A percentile compares a stretch with the other conserved stretches of the same genome.
These are phyloP conservation scores for Comarum palustre DNA, from an alignment of 306 rosid genomes.

Conservation along the genomic window DNA sequence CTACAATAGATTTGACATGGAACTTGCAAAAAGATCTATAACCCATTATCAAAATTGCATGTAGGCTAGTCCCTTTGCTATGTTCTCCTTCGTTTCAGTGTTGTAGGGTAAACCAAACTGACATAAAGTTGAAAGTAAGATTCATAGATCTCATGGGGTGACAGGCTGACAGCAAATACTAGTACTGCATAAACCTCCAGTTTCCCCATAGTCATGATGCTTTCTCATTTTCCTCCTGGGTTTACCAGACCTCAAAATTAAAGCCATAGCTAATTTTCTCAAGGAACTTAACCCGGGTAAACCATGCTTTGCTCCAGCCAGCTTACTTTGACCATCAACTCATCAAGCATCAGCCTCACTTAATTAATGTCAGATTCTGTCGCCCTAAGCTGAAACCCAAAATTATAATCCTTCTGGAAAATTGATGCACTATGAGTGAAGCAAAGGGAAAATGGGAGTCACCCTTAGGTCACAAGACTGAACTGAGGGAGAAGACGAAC, in stretches of 20 bases:
- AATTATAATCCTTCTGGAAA: background rate
- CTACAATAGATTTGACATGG: constrained; percentile 2
- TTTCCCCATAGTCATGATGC: constrained; percentile 2
- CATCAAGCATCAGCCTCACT: background rate
- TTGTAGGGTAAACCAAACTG: constrained; percentile 18
- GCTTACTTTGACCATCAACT: constrained; percentile 3
- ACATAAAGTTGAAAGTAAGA: constrained; percentile 4
- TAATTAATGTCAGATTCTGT: background rate
- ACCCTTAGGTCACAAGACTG: constrained; percentile 19
- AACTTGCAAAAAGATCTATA: background rate
- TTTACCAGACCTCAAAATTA: background rate
- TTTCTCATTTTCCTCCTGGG: background rate
- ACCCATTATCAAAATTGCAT: background rate
- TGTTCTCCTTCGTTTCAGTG: background rate
- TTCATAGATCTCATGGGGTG: constrained; percentile 2
- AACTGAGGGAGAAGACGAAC: constrained; percentile 45
- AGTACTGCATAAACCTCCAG: background rate
- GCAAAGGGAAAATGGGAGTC: background rate
- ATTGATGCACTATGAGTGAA: background rate
- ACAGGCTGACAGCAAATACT: background rate
- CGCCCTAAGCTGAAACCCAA: background rate
- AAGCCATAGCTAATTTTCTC: constrained; percentile 1
- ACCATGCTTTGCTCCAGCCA: constrained; percentile 5
- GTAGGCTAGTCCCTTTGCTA: background rate
- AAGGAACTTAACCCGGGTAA: background rate